Evolutionary conservation across 768 basidiomycete species (phyloP).

Genomic region (Omphalotus guepiniiformis): DNA sequence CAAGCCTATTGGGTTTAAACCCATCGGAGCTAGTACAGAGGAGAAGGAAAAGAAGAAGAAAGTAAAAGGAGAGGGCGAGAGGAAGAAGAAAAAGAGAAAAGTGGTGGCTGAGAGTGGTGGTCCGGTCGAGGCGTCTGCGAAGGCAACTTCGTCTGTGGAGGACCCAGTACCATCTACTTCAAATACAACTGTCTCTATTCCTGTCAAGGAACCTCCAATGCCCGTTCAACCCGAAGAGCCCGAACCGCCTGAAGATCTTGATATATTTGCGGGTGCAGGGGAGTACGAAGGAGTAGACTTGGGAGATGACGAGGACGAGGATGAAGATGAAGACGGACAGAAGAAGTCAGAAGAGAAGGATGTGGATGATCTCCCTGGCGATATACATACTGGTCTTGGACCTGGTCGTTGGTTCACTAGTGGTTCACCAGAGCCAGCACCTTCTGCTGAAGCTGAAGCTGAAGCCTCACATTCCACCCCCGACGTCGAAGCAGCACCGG

Average conservation of each 20-base stretch:
- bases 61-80: slow-evolving; percentile 35
- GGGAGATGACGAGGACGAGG: slow-evolving; percentile 51
- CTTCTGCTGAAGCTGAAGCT: neutral
- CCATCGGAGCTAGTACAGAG: slow-evolving; percentile 37
- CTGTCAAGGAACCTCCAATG: slow-evolving; percentile 17
- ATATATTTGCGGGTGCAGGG: slow-evolving; percentile 85
- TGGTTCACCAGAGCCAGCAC: slow-evolving; percentile 30
- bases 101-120: slow-evolving; percentile 23
- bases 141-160: neutral
- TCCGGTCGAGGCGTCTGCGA: slow-evolving; percentile 1
- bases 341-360: slow-evolving; percentile 4
- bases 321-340: slow-evolving; percentile 26
- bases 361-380: neutral
- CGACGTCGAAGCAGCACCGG: slow-evolving; percentile 8
- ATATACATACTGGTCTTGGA: too few relatives aligned
- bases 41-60: slow-evolving; percentile 50
- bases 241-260: slow-evolving; percentile 57
- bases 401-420: slow-evolving; percentile 42
- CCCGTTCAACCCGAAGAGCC: slow-evolving; percentile 24
- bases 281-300: slow-evolving; percentile 73
- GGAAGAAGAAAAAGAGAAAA: slow-evolving; percentile 62
- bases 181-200: slow-evolving; percentile 10
- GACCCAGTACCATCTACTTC: slow-evolving; percentile 4
- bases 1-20: slow-evolving; percentile 65
- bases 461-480: neutral